Percentiles rank a stretch among this genome's conserved stretches.
Conservation (phyloP, 2,329 filamentous ascomycete genomes). For the Beauveria sp. region DNA sequence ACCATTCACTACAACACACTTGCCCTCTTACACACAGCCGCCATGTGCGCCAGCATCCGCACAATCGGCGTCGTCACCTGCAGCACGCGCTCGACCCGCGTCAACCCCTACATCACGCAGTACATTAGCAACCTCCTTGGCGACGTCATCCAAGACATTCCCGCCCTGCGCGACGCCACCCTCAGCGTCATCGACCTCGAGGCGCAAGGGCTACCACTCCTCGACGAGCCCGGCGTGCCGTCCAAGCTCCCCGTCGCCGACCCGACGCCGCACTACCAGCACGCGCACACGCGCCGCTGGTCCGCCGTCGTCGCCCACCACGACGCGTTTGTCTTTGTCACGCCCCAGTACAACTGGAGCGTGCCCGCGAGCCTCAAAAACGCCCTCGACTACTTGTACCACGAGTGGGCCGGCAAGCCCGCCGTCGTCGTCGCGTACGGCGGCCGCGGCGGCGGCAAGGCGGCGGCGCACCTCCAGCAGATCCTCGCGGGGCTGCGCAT, state of each 20-base stretch:
- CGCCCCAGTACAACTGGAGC: slow-evolving; percentile 50
- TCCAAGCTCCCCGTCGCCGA: slow-evolving; percentile 26
- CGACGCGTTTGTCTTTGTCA: slow-evolving; percentile 41
- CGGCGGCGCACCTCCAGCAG: slow-evolving; percentile 14
- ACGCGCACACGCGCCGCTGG: slow-evolving; percentile 38
- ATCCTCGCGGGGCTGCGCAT: slow-evolving; percentile 15
- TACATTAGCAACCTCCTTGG: slow-evolving; percentile 22
- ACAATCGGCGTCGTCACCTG: slow-evolving; percentile 29
- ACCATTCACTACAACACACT: neutral
- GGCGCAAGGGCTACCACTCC: slow-evolving; percentile 35
- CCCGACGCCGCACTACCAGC: slow-evolving; percentile 24
- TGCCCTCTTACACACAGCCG: neutral
- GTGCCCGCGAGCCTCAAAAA: slow-evolving; percentile 50
- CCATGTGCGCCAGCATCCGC: slow-evolving; percentile 3
- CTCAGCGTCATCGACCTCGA: slow-evolving; percentile 28
- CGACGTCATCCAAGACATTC: neutral
- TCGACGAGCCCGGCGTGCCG: slow-evolving; percentile 34
- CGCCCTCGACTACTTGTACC: slow-evolving; percentile 52
- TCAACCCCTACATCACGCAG: slow-evolving; percentile 26
- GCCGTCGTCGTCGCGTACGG: slow-evolving; percentile 48
- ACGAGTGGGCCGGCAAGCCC: slow-evolving; percentile 51
- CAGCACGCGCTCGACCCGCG: slow-evolving; percentile 26
- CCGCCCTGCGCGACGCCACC: slow-evolving; percentile 9
- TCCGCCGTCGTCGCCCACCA: slow-evolving; percentile 33
- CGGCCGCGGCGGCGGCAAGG: slow-evolving; percentile 29